phyloP scores from a whole-genome alignment of 2,329 filamentous ascomycete species.

The Chrysoporthe puriensis region DNA sequence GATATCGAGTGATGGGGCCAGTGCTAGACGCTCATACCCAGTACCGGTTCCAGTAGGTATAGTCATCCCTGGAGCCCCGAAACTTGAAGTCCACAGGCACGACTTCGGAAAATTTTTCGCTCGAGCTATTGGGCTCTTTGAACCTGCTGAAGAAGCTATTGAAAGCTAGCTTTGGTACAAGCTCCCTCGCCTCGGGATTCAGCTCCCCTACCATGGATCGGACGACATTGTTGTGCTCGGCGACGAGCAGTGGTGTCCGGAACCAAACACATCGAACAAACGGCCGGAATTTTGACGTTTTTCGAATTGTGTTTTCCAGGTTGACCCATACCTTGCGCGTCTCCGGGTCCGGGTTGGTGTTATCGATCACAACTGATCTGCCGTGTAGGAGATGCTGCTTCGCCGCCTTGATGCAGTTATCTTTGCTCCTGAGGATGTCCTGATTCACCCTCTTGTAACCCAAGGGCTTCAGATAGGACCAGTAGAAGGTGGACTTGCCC shows the following conservation, averaged over 20 bases:
- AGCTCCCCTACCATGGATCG: conserved; percentile 71
- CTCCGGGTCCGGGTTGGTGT: conserved; percentile 87
- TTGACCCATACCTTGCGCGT: conserved; percentile 79
- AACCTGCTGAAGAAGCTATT: conserved; percentile 74
- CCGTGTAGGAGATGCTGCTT: conserved; percentile 65
- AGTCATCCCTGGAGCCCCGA: conserved; percentile 69
- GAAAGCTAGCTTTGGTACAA: conserved; percentile 81
- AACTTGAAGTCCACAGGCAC: conserved; percentile 76
- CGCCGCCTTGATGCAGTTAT: conserved; percentile 74
- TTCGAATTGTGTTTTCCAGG: conserved; percentile 57
- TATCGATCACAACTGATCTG: conserved; percentile 80
- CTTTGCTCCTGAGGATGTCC: conserved; percentile 74
- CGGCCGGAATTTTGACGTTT: conserved; percentile 58
- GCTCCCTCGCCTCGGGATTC: conserved; percentile 79
- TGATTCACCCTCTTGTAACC: conserved; percentile 89
- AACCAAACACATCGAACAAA: conserved; percentile 88
- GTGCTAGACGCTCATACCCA: conserved; percentile 61
- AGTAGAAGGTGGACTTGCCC: conserved; percentile 92
- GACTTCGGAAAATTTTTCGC: conserved; percentile 86
- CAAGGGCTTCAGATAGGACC: conserved; percentile 73
- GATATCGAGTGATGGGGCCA: not conserved
- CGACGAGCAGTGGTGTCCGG: conserved; percentile 69
- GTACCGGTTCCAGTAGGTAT: conserved; percentile 73
- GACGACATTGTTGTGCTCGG: conserved; percentile 86
- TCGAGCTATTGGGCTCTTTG: conserved; percentile 64